These are phyloP conservation scores for Centaurea solstitialis DNA, from an alignment of 129 eudicot genomes.

Conservation along the genomic window DNA sequence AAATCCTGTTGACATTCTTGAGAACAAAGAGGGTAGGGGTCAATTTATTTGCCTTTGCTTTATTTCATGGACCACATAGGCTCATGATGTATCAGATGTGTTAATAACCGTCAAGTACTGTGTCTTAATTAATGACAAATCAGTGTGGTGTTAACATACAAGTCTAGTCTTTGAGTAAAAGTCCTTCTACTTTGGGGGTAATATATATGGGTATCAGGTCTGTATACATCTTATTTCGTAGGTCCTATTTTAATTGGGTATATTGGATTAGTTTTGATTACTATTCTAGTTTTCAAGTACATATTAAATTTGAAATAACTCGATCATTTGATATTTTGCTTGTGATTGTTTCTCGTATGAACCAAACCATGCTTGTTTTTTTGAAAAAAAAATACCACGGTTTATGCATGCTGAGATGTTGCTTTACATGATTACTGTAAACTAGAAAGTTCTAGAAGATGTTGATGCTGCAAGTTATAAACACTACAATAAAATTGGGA, in stretches of 20 bases:
- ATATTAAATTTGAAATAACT: not conserved
- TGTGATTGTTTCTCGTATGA: not conserved
- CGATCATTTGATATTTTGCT: not conserved
- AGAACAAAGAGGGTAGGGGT: conserved; percentile 16
- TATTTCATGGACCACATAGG: conserved; percentile 20
- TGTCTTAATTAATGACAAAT: not conserved
- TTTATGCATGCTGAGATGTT: not conserved
- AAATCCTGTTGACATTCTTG: not conserved
- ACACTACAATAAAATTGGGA: no score
- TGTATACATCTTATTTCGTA: no score
- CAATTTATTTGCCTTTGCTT: conserved; percentile 11
- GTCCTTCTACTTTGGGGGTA: no score
- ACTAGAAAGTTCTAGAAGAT: not conserved
- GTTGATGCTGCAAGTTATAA: not conserved
- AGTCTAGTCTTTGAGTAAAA: no score
- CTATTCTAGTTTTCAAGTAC: no score
- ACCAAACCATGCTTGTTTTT: not conserved
- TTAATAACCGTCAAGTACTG: not conserved
- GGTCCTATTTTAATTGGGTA: not conserved
- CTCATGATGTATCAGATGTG: not conserved
- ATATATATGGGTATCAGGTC: no score
- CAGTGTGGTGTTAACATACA: not conserved
- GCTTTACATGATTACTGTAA: not conserved
- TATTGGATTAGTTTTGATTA: not conserved
- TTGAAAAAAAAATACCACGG: not conserved